A percentile compares a stretch with the other conserved stretches of the same genome.
Evolutionary conservation across 257 asterid genomes (phyloP).

Genomic region (Capsicum rhomboideum): DNA sequence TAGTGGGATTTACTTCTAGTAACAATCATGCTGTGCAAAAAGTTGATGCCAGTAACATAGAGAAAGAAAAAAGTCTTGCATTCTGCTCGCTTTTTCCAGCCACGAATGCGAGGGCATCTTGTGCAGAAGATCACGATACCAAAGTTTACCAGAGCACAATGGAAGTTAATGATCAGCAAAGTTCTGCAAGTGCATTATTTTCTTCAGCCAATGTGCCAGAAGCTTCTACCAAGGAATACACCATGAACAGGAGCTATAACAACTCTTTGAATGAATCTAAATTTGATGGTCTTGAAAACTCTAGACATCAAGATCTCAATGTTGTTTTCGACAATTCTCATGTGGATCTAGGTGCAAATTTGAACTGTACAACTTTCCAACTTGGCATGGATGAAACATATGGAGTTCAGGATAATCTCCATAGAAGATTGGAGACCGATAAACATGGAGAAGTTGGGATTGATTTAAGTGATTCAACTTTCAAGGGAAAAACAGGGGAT

Average conservation of each 20-base stretch:
- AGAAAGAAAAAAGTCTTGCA: slow-evolving; percentile 28
- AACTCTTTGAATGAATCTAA: slow-evolving; percentile 26
- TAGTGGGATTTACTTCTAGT: slow-evolving; percentile 22
- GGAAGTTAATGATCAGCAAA: slow-evolving; percentile 27
- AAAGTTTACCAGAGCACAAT: slow-evolving; percentile 18
- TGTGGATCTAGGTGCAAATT: slow-evolving; percentile 20
- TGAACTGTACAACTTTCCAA: slow-evolving; percentile 24
- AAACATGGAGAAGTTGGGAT: slow-evolving; percentile 40
- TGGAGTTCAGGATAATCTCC: slow-evolving; percentile 21
- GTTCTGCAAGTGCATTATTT: slow-evolving; percentile 22
- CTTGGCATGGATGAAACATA: slow-evolving; percentile 23
- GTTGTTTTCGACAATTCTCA: slow-evolving; percentile 44
- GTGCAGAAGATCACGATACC: slow-evolving; percentile 26
- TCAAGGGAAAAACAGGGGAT: slow-evolving; percentile 22
- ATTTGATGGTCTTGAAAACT: slow-evolving; percentile 18
- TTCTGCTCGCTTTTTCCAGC: slow-evolving; percentile 34
- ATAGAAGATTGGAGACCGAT: slow-evolving; percentile 18
- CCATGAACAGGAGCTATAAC: slow-evolving; percentile 18
- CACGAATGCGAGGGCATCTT: slow-evolving; percentile 18
- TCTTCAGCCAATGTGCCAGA: slow-evolving; percentile 24
- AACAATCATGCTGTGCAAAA: slow-evolving; percentile 18
- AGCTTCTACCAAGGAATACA: slow-evolving; percentile 25
- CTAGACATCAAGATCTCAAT: slow-evolving; percentile 43
- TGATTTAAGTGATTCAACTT: slow-evolving; percentile 33
- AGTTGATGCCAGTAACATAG: slow-evolving; percentile 19